Conservation (phyloP, 805 yeast genomes). For the Pichia sporocuriosa region DNA sequence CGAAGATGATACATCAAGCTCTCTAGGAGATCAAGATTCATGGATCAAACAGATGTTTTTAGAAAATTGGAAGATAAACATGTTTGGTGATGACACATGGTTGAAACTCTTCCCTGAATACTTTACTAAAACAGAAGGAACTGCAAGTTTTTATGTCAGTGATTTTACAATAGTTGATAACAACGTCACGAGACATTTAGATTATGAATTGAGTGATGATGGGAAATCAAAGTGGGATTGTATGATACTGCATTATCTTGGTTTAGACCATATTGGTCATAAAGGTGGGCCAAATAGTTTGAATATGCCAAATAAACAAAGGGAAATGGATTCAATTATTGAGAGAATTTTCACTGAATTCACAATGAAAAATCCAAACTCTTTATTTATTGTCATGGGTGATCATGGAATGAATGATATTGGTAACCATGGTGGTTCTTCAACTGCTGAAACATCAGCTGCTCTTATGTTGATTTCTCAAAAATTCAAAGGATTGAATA, state of each 20-base stretch:
- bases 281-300: slow-evolving; percentile 85
- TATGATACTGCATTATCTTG: slow-evolving; percentile 81
- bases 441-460: slow-evolving; percentile 86
- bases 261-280: slow-evolving; percentile 96
- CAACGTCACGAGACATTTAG: slow-evolving; percentile 86
- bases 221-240: slow-evolving; percentile 63
- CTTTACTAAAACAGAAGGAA: slow-evolving; percentile 71
- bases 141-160: slow-evolving; percentile 88
- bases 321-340: slow-evolving; percentile 76
- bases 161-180: slow-evolving; percentile 92
- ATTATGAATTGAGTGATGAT: slow-evolving; percentile 41
- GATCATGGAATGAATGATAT: slow-evolving; percentile 96
- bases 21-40: slow-evolving; percentile 69
- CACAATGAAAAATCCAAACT: slow-evolving; percentile 31
- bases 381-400: slow-evolving; percentile 73
- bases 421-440: slow-evolving; percentile 96
- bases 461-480: slow-evolving; percentile 68
- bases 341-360: slow-evolving; percentile 37
- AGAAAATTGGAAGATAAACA: slow-evolving; percentile 48
- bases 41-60: slow-evolving; percentile 68
- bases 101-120: slow-evolving; percentile 72
- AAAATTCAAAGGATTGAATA: slow-evolving; percentile 34
- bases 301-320: slow-evolving; percentile 75
- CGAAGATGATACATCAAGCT: slow-evolving; percentile 72
- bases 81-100: slow-evolving; percentile 99